A percentile compares a stretch with the other conserved stretches of the same genome.
These are phyloP conservation scores for Candida michaelii DNA, from an alignment of 805 yeast genomes.

Conservation along the genomic window DNA sequence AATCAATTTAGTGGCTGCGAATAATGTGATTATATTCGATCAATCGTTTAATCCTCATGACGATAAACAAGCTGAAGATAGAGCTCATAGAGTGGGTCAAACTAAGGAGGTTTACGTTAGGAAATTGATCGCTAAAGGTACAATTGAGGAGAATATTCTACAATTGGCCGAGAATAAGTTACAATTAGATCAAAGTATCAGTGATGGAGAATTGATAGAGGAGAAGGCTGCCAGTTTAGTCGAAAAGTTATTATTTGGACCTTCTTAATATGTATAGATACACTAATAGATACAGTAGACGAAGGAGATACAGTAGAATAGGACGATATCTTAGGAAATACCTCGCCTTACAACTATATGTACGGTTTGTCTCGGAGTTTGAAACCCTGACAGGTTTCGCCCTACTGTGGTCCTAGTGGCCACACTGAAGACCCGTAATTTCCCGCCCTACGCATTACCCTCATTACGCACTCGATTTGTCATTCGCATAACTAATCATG, in stretches of 20 bases:
- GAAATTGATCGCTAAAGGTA: constrained; percentile 66
- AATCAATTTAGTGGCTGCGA: constrained; percentile 93
- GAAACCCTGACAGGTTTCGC: too few relatives aligned
- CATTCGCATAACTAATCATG: constrained; percentile 5
- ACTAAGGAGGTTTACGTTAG: constrained; percentile 77
- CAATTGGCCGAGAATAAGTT: constrained; percentile 86
- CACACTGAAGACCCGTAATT: not conserved
- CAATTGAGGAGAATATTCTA: constrained; percentile 88
- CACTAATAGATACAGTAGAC: too few relatives aligned
- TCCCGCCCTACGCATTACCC: too few relatives aligned
- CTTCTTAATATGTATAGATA: not conserved
- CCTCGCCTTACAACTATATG: too few relatives aligned
- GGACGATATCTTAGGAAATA: too few relatives aligned
- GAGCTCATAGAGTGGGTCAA: constrained; percentile 98
- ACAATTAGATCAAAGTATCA: constrained; percentile 72
- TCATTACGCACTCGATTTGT: not conserved
- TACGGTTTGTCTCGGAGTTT: too few relatives aligned
- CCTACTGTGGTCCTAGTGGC: too few relatives aligned
- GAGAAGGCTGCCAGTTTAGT: constrained; percentile 54
- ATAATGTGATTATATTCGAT: constrained; percentile 86
- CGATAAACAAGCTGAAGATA: constrained; percentile 97
- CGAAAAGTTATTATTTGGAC: constrained; percentile 46
- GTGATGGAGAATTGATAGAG: constrained; percentile 48
- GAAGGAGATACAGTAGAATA: too few relatives aligned
- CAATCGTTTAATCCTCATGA: constrained; percentile 97